phyloP scores from a whole-genome alignment of 2,329 filamentous ascomycete species.

The Aspergillus alliaceus region DNA sequence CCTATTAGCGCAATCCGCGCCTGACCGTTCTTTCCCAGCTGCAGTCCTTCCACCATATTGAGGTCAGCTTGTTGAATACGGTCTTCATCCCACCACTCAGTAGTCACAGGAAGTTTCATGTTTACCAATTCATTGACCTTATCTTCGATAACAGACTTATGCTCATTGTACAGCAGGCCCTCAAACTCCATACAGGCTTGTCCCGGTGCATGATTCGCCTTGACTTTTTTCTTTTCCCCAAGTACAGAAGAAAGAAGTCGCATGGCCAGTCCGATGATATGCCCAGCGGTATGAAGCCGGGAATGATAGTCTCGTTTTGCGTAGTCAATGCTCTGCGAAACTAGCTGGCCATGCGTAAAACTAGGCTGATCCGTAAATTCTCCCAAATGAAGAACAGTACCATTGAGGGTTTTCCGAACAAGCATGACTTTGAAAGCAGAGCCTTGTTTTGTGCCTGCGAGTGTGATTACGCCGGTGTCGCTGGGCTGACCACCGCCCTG shows the following conservation, averaged over 20 bases:
- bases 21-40: constrained; percentile 17
- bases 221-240: constrained; percentile 26
- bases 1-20: constrained; percentile 29
- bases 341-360: constrained; percentile 17
- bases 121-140: constrained; percentile 28
- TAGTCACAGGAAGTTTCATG: constrained; percentile 20
- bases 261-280: constrained; percentile 31
- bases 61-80: constrained; percentile 6
- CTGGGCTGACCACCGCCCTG: constrained; percentile 30
- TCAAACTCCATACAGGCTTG: constrained; percentile 30
- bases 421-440: constrained; percentile 23
- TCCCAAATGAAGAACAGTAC: constrained; percentile 28
- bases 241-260: constrained; percentile 20
- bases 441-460: constrained; percentile 3
- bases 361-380: background rate
- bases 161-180: constrained; percentile 29
- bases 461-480: constrained; percentile 21
- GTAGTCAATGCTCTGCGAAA: constrained; percentile 24
- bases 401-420: constrained; percentile 26
- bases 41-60: constrained; percentile 17
- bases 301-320: constrained; percentile 29
- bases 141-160: constrained; percentile 27
- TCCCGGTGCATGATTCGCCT: constrained; percentile 30
- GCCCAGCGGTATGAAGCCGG: constrained; percentile 31
- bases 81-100: constrained; percentile 26